phyloP scores from a whole-genome alignment of 176 grass and related monocot genomes.

The Triticum monococcum region DNA sequence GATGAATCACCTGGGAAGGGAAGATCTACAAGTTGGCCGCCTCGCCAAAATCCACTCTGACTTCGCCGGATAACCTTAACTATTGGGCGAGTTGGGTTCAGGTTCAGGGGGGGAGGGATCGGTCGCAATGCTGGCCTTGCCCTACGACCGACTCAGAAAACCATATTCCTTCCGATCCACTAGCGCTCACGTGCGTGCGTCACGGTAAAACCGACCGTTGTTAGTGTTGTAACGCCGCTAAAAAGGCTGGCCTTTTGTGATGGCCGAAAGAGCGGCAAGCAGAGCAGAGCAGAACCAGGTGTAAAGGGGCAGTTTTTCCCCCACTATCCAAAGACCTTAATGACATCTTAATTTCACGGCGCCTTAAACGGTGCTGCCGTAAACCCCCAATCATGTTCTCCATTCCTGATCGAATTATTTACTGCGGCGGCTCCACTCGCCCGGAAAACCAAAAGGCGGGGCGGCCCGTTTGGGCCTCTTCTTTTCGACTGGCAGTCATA shows the following conservation, averaged over 20 bases:
- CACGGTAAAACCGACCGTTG: slow-evolving; percentile 20
- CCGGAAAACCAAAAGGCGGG: not conserved
- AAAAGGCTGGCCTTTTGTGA: slow-evolving; percentile 1
- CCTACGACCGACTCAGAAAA: slow-evolving; percentile 7
- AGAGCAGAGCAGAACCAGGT: not conserved
- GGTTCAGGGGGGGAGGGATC: not conserved
- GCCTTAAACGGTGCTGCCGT: not conserved
- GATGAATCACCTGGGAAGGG: not conserved
- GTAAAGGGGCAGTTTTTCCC: not conserved
- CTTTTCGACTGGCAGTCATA: not conserved
- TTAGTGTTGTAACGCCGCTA: slow-evolving; percentile 19
- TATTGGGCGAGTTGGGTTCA: slow-evolving; percentile 10
- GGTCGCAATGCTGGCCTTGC: not conserved
- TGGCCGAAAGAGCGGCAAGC: not conserved
- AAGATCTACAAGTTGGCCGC: slow-evolving; percentile 9
- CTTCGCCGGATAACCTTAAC: slow-evolving; percentile 20
- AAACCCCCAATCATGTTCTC: slow-evolving; percentile 32
- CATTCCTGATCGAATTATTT: too few relatives aligned
- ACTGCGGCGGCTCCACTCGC: not conserved
- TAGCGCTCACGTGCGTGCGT: not conserved
- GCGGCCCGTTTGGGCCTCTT: not conserved
- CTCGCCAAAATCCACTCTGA: not conserved
- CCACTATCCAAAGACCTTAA: not conserved
- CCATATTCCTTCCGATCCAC: not conserved
- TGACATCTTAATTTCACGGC: not conserved